These are phyloP conservation scores for Colletotrichum falcatum DNA, from an alignment of 2,329 filamentous ascomycete genomes.

Conservation along the genomic window DNA sequence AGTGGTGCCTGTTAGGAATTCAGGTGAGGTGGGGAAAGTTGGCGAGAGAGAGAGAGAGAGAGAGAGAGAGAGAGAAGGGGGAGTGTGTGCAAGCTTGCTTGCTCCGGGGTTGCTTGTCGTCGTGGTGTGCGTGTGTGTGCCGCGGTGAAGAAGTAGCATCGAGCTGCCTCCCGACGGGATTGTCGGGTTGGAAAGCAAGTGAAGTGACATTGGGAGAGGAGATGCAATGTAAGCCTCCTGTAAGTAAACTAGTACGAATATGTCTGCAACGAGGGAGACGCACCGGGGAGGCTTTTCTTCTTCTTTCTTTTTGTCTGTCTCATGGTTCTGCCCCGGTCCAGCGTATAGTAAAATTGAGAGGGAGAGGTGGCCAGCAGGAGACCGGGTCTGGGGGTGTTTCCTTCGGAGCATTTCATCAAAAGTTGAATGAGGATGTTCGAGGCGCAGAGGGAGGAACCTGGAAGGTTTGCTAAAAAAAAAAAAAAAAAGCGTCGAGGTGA, in stretches of 20 bases:
- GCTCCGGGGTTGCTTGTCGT: neutral
- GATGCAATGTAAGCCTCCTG: neutral
- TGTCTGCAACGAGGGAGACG: slow-evolving; percentile 22
- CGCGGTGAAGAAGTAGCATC: neutral
- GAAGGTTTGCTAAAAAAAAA: too few species aligned
- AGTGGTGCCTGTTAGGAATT: slow-evolving; percentile 41
- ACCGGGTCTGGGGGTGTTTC: slow-evolving; percentile 38
- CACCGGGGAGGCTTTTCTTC: slow-evolving; percentile 24
- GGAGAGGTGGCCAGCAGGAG: slow-evolving; percentile 23
- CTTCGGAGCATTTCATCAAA: slow-evolving; percentile 39
- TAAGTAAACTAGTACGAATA: too few species aligned
- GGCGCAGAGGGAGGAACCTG: slow-evolving; percentile 16
- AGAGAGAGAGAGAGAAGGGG: too few species aligned
- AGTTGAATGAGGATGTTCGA: slow-evolving; percentile 36
- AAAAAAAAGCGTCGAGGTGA: too few species aligned
- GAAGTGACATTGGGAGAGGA: slow-evolving; percentile 20
- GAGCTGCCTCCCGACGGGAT: neutral
- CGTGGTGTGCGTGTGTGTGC: neutral
- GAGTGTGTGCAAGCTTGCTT: neutral
- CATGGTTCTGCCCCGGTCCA: slow-evolving; percentile 32
- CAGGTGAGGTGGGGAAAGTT: slow-evolving; percentile 40
- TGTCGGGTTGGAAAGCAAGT: slow-evolving; percentile 19
- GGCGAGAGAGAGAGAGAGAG: too few species aligned
- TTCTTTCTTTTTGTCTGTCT: slow-evolving; percentile 26
- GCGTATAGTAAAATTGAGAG: slow-evolving; percentile 34